These are phyloP conservation scores for Cyamopsis tetragonoloba DNA, from an alignment of 306 rosid species.

Conservation along the genomic window DNA sequence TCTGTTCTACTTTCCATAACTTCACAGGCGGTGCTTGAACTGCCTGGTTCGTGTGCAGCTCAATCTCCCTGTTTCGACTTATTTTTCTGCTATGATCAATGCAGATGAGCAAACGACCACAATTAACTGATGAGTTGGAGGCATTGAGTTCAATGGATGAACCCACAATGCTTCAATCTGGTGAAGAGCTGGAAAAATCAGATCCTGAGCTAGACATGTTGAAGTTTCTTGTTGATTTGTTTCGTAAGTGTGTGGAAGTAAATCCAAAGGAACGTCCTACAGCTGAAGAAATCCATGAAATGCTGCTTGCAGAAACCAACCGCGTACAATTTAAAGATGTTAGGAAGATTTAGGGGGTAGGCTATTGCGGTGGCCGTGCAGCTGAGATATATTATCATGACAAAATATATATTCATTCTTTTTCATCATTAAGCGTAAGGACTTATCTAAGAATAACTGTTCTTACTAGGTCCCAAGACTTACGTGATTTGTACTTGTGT, in stretches of 20 bases:
- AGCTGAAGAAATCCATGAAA: slow-evolving; percentile 59
- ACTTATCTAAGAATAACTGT: slow-evolving; percentile 13
- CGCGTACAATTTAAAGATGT: slow-evolving; percentile 29
- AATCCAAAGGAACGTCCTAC: slow-evolving; percentile 69
- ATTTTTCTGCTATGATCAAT: slow-evolving; percentile 10
- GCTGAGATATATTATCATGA: too few relatives aligned
- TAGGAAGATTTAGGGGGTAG: slow-evolving; percentile 38
- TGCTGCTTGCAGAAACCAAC: slow-evolving; percentile 41
- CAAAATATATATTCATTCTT: slow-evolving; percentile 22
- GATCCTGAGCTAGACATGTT: slow-evolving; percentile 34
- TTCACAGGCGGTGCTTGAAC: background rate
- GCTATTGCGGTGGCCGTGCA: slow-evolving; percentile 12
- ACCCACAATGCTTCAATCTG: slow-evolving; percentile 61
- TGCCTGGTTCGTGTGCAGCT: background rate
- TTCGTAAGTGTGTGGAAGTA: slow-evolving; percentile 59
- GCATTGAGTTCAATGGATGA: slow-evolving; percentile 36
- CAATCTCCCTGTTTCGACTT: background rate
- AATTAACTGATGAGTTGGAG: slow-evolving; percentile 62
- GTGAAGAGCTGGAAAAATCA: slow-evolving; percentile 39
- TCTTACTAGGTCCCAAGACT: slow-evolving; percentile 28
- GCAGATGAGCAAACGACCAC: slow-evolving; percentile 69
- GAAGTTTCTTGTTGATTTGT: slow-evolving; percentile 69
- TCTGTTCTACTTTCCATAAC: background rate
- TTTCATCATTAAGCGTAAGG: slow-evolving; percentile 1
- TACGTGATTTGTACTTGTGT: slow-evolving; percentile 11